Evolutionary conservation across 768 basidiomycete species (phyloP), one percentile per base, ranked within the genome.

Genomic region (Paxillus ammoniavirescens): DNA sequence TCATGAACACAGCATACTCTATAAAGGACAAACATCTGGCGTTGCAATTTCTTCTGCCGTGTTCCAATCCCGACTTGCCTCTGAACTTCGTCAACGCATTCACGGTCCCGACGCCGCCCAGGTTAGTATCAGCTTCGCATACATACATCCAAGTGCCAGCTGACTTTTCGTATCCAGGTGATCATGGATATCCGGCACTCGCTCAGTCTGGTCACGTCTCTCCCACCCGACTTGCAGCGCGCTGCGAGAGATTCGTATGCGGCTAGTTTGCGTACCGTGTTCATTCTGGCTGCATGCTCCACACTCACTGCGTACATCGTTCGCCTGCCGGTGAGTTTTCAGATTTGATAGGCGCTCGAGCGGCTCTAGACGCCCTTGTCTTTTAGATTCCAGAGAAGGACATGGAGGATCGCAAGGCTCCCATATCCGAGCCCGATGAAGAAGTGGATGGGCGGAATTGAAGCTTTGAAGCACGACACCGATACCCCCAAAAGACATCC

Each of bases 41-140:
- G 63, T 64, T 1, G 57, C 63, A 14, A 37, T 64, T 33, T 42
- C 60, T 17, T 65, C 63, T 4, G 57, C 63, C n/a, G 60, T 64
- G 13, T 64, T 64, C 28, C 63, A 64, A 45, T 48, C 13, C 12
- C 56, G 60, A 4, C 60, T 64, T 4, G 52, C 56, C 13, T 15
- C 36, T 0, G 63, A 64, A 18, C 53, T 64, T 0, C 62, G 15
- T 36, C 18, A 2, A 5, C 60, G 63, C 12, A 62, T 64, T 2
- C 54, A 65, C 21, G 13, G 23, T 0, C 51, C 63, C 3, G 35
- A 33, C 8, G 54, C 63, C 4, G 51, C 45, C n/a, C 35, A 54
- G 44, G 62, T 64, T 2, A 5, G 17, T 40, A 9, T 9, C 38
- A 1, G 35, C 35, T 2, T 28, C 9, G 28, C 43, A 21, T 9